Percentiles rank a stretch among this genome's conserved stretches.
These are phyloP conservation scores for Ramularia endophylla DNA, from an alignment of 2,329 filamentous ascomycete genomes.

Conservation along the genomic window DNA sequence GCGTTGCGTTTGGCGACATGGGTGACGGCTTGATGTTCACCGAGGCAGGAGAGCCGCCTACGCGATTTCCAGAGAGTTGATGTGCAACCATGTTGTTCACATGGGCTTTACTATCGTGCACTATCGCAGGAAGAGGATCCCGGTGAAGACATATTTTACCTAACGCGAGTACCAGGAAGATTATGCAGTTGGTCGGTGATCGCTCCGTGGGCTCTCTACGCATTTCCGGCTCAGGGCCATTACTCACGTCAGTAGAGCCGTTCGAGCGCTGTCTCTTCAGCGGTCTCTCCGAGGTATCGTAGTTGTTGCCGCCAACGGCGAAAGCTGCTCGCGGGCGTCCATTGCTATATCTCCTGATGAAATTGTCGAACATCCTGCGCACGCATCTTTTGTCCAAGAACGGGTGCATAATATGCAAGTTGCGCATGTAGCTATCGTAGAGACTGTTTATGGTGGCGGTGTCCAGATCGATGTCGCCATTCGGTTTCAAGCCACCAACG, in stretches of 20 bases:
- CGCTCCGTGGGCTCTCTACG: conserved; percentile 41
- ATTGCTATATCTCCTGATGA: conserved; percentile 45
- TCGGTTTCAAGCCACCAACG: conserved; percentile 46
- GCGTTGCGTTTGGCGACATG: conserved; percentile 34
- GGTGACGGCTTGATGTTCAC: conserved; percentile 33
- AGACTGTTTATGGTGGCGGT: conserved; percentile 45
- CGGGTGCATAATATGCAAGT: conserved; percentile 60
- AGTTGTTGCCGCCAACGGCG: conserved; percentile 19
- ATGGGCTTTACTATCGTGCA: conserved; percentile 43
- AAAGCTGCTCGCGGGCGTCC: conserved; percentile 21
- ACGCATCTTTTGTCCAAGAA: conserved; percentile 53
- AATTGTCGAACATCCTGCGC: conserved; percentile 46
- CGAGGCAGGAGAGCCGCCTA: conserved; percentile 26
- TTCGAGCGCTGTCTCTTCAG: conserved; percentile 29
- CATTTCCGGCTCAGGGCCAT: conserved; percentile 8
- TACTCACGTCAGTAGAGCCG: conserved; percentile 17
- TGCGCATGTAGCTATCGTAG: conserved; percentile 50
- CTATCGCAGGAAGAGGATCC: conserved; percentile 48
- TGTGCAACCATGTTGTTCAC: conserved; percentile 33
- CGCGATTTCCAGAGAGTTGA: conserved; percentile 18
- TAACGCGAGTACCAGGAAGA: conserved; percentile 76
- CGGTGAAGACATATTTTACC: conserved; percentile 69
- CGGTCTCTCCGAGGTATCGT: conserved; percentile 23
- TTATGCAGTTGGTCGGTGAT: conserved; percentile 72
- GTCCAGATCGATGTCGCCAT: conserved; percentile 51